Evolutionary conservation across 345 rosid species (phyloP).

Genomic region (Syzygium aqueum): DNA sequence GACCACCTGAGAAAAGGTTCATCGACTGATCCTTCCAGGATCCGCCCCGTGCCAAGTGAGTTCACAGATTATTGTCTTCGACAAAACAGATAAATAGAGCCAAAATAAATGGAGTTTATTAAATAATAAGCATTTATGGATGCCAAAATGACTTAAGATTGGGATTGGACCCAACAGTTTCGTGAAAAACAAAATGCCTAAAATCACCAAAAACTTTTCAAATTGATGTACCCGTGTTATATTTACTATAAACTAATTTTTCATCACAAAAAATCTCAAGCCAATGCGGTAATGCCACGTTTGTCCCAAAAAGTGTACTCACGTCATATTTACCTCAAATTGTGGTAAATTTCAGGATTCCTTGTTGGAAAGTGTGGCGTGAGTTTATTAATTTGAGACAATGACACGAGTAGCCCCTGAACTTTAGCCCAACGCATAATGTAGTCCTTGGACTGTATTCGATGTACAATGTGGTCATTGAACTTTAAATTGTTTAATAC

Average conservation of each 20-base stretch:
- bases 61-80: not conserved
- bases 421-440: too few relatives aligned
- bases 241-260: not conserved
- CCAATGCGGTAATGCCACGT: rapidly evolving
- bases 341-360: not conserved
- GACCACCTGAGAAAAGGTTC: not conserved
- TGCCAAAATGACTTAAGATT: not conserved
- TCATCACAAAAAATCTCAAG: not conserved
- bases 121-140: not conserved
- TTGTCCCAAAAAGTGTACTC: not conserved
- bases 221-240: rapidly evolving
- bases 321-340: rapidly evolving
- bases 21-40: not conserved
- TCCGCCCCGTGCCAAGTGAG: not conserved
- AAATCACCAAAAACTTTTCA: not conserved
- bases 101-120: not conserved
- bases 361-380: not conserved
- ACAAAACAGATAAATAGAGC: not conserved
- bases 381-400: not conserved
- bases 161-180: not conserved
- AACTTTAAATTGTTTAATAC: too few relatives aligned
- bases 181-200: rapidly evolving
- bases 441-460: too few relatives aligned
- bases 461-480: too few relatives aligned
- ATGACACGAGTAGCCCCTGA: too few relatives aligned